phyloP scores from a whole-genome alignment of 345 rosid species.

The Erysimum cheiranthoides region DNA sequence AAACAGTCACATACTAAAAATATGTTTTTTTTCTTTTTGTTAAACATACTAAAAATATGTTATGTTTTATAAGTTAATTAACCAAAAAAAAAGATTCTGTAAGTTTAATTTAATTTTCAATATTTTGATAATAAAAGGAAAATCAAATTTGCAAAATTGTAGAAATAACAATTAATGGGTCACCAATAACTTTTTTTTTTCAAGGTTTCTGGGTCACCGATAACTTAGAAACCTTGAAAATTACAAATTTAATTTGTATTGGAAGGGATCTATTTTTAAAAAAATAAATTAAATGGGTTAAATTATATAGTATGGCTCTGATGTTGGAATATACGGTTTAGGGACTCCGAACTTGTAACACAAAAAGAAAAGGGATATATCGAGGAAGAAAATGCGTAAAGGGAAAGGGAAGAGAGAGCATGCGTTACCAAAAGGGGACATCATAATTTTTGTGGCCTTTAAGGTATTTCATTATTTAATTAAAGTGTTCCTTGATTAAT shows the following conservation, averaged over 20 bases:
- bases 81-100: background rate
- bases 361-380: background rate
- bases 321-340: no score
- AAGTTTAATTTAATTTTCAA: background rate
- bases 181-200: no score
- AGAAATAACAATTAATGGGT: background rate
- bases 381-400: conserved; percentile 42
- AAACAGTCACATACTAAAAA: background rate
- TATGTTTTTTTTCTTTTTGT: no score
- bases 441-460: conserved; percentile 46
- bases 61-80: no score
- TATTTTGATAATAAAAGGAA: background rate
- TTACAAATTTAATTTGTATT: no score
- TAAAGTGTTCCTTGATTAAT: conserved; percentile 36
- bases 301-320: no score
- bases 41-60: background rate
- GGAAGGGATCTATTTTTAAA: no score
- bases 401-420: conserved; percentile 37
- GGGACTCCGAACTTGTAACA: no score
- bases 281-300: no score
- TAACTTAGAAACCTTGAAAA: no score
- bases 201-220: no score
- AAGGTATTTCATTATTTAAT: conserved; percentile 33
- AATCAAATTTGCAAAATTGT: background rate
- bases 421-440: conserved; percentile 47